Evolutionary conservation across 192 early-diverging fungal genomes (phyloP), one percentile per base, ranked within the genome.

Genomic region (Linnemannia exigua): DNA sequence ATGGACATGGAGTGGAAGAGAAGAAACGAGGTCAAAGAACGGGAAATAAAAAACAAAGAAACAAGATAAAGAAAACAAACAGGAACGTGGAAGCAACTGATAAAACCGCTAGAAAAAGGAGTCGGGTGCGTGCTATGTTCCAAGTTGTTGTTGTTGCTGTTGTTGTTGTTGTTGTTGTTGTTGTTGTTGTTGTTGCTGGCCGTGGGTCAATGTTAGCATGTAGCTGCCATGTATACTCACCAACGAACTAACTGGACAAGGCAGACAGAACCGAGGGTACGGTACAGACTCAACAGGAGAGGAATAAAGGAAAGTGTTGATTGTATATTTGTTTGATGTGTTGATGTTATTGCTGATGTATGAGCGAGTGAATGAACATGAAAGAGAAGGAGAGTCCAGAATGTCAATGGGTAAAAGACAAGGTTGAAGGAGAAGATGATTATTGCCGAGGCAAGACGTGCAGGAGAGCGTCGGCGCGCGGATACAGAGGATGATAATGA

Each of bases 371-470:
- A 63, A 63, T 31, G 58, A 61, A 25, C 22, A 20, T 22, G 22
- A 22, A 54, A 19, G 17, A 16, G 50, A 51, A 63, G 58, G 58
- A 63, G 58, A 63, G 58, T 63, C 58, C 58, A 31, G 58, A 63
- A 15, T 28, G 52, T 15, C 15, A 63, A 51, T 41, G 28, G 1
- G 46, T 46, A 31, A 38, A 28, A 50, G 46, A 14, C 2, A 28
- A 72, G 17, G 71, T 3, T 25, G 47, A 48, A 47, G 12, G 22
- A 38, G 7, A 44, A 37, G 28, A 48, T 9, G n/a, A 63, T 63
- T 15, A 28, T 63, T 63, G 58, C 58, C 58, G 58, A 63, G 58
- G 58, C 12, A 63, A 63, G 58, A 38, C 36, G 68, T 70, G 68
- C 68, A 70, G 68, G 68, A 61, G 58, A 22, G 36, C 7, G 68